Evolutionary conservation across 2,329 filamentous ascomycete genomes (phyloP).

Genomic region (Sclerotiophoma versabilis): DNA sequence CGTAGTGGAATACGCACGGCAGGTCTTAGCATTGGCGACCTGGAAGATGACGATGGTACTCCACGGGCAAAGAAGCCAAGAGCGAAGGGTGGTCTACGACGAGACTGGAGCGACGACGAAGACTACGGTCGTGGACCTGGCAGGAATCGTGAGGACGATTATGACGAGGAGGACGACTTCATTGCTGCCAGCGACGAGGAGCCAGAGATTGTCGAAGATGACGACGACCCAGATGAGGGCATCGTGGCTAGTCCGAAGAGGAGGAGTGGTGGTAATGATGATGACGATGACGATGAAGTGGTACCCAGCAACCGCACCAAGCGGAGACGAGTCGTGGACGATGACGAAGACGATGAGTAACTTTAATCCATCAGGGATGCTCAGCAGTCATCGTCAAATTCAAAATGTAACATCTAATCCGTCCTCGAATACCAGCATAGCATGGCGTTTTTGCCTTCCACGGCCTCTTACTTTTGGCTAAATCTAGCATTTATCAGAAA

Average conservation of each 20-base stretch:
- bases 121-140: constrained; percentile 70
- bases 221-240: constrained; percentile 59
- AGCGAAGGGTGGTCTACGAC: constrained; percentile 50
- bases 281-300: constrained; percentile 49
- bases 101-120: constrained; percentile 73
- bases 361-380: neutral
- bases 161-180: constrained; percentile 81
- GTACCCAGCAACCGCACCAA: constrained; percentile 42
- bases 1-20: constrained; percentile 60
- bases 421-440: neutral
- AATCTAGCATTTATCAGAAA: neutral
- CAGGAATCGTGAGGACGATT: constrained; percentile 72
- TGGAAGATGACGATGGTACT: constrained; percentile 66
- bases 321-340: constrained; percentile 56
- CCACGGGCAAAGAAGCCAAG: constrained; percentile 38
- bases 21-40: constrained; percentile 62
- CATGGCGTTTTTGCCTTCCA: constrained; percentile 25
- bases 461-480: neutral
- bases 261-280: constrained; percentile 36
- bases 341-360: constrained; percentile 58
- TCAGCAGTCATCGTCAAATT: neutral
- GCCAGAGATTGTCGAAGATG: constrained; percentile 66
- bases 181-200: constrained; percentile 79
- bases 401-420: neutral
- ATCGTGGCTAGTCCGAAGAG: constrained; percentile 54